phyloP scores from a whole-genome alignment of 768 basidiomycete genomes.

The Boletus coccyginus region DNA sequence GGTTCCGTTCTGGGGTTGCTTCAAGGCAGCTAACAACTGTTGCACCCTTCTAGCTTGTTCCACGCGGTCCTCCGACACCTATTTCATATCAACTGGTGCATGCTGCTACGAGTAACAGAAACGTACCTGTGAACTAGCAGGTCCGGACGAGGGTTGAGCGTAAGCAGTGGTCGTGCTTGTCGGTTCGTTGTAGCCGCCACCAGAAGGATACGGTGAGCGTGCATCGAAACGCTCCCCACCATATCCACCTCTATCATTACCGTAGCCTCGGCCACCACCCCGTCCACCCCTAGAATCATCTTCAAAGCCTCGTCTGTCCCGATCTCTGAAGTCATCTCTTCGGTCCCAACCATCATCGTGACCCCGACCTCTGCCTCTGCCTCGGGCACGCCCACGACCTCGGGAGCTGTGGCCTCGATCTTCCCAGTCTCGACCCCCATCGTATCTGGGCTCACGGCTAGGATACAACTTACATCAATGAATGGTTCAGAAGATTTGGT shows the following conservation, averaged over 20 bases:
- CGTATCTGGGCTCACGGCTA: conserved; percentile 35
- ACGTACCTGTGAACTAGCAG: conserved; percentile 31
- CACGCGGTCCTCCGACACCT: conserved; percentile 63
- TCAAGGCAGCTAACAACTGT: conserved; percentile 77
- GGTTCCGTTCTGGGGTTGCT: conserved; percentile 54
- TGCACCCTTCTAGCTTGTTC: conserved; percentile 89
- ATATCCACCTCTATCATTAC: conserved; percentile 41
- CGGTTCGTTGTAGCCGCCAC: conserved; percentile 25
- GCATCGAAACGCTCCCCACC: conserved; percentile 45
- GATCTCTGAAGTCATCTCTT: conserved; percentile 41
- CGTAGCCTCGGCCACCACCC: conserved; percentile 36
- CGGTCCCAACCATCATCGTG: conserved; percentile 45
- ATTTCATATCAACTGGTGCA: conserved; percentile 1
- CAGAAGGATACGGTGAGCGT: conserved; percentile 34
- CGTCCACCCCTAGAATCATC: conserved; percentile 37
- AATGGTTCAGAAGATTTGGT: not conserved
- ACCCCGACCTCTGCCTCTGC: conserved; percentile 33
- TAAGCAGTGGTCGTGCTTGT: conserved; percentile 22
- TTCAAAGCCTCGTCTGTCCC: conserved; percentile 33
- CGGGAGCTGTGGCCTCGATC: conserved; percentile 36
- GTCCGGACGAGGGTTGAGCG: conserved; percentile 21
- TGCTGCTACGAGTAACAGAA: not conserved
- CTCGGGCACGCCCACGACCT: conserved; percentile 38
- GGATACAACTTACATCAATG: conserved; percentile 1
- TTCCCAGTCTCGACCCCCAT: conserved; percentile 49